Conservation (phyloP, 139 green algal species). For the Chlorella ohadii region DNA sequence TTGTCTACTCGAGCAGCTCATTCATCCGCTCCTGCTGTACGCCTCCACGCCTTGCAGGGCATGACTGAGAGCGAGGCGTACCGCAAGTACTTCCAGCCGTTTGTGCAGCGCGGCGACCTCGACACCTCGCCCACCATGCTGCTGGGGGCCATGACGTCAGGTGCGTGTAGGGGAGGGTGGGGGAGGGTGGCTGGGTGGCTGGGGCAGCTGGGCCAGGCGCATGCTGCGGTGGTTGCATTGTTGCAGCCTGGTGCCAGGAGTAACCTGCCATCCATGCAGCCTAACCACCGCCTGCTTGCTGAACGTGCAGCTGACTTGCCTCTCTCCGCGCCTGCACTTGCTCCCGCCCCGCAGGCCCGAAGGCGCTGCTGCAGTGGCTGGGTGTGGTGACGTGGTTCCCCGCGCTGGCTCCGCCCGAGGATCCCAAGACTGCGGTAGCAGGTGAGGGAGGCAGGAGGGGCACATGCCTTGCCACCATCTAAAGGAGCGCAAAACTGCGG, state of each 20-base stretch:
- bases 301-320: neutral
- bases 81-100: slow-evolving; percentile 60
- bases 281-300: no score
- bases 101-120: slow-evolving; percentile 53
- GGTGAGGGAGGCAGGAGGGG: no score
- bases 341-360: slow-evolving; percentile 16
- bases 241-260: no score
- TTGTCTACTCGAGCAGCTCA: no score
- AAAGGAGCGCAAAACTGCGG: neutral
- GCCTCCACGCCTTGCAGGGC: slow-evolving; percentile 28
- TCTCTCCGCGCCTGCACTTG: neutral
- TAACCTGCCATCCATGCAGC: no score
- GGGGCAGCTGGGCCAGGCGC: no score
- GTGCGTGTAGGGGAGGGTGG: neutral
- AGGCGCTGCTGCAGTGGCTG: slow-evolving; percentile 44
- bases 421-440: slow-evolving; percentile 22
- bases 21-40: neutral
- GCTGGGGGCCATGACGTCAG: slow-evolving; percentile 56
- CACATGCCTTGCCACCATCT: no score
- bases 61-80: slow-evolving; percentile 55
- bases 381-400: slow-evolving; percentile 33
- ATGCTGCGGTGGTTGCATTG: no score
- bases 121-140: slow-evolving; percentile 64
- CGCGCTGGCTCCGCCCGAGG: slow-evolving; percentile 12
- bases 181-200: neutral